Evolutionary conservation across 371 early-diverging fungal genomes (phyloP).

Genomic region (Neoconidiobolus thromboides): DNA sequence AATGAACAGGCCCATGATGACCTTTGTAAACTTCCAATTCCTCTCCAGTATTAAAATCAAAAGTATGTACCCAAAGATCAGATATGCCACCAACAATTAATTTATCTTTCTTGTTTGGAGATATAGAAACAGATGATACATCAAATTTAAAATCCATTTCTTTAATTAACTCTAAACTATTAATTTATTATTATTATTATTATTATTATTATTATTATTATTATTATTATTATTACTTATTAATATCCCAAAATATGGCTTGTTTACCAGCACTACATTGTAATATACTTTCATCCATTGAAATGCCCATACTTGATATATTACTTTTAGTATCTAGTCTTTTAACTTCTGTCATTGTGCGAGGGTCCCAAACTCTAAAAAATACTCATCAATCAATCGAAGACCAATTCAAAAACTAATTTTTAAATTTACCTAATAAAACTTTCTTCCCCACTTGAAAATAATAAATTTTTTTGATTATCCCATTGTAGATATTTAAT

Average conservation of each 20-base stretch:
- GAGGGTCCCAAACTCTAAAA: constrained; percentile 48
- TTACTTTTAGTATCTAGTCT: constrained; percentile 31
- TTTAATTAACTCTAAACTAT: not conserved
- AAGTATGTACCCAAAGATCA: constrained; percentile 62
- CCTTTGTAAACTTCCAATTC: constrained; percentile 65
- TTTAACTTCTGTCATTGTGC: constrained; percentile 35
- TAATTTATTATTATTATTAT: not conserved
- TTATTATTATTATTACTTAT: not conserved
- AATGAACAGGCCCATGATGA: constrained; percentile 73
- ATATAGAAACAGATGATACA: constrained; percentile 55
- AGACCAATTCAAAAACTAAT: constrained; percentile 6
- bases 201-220: not conserved
- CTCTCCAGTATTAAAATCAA: constrained; percentile 47
- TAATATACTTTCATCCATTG: constrained; percentile 43
- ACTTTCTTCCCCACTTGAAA: constrained; percentile 41
- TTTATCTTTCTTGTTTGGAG: constrained; percentile 38
- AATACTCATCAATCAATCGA: not conserved
- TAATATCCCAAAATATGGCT: constrained; percentile 48
- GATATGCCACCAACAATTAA: constrained; percentile 57
- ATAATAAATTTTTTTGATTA: constrained; percentile 25
- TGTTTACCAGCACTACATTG: constrained; percentile 53
- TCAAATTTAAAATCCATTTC: constrained; percentile 23
- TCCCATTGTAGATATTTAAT: constrained; percentile 56
- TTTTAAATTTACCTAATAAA: constrained; percentile 19
- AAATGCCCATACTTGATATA: constrained; percentile 45